Evolutionary conservation across 768 basidiomycete species (phyloP), one percentile per base, ranked within the genome.

Genomic region (Lactarius vividus): DNA sequence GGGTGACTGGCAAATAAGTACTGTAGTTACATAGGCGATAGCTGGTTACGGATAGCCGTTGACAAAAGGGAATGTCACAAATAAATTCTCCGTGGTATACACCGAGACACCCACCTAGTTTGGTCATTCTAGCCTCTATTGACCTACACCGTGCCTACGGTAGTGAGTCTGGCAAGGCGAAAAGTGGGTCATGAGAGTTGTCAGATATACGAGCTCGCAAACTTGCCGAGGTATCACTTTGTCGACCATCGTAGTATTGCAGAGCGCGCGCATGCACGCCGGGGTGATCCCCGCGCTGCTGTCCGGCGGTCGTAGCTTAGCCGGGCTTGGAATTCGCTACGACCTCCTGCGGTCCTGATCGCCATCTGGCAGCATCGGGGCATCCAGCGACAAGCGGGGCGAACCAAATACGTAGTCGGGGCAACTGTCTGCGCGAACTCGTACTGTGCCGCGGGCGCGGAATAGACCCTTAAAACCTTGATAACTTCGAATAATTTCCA

Each of bases 391-490:
- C 28, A 84, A 63, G 74, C 82, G 78, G 57, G 83, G 74, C 10
- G 84, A 82, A 20, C 85, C 81, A 89, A 89, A 71, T 85, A 84
- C 7, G 87, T 89, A 4, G 71, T 73, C 9, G 89, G 88, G 0
- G 86, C 77, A 33, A 90, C 78, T 26, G 11, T 75, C 29, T 84
- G 76, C 69, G 91, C 75, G 66, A 88, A 85, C 0, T 76, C 73
- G 49, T 85, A 83, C 44, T 88, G 76, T 4, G 77, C 76, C 54
- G 76, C 72, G 23, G 83, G 88, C 6, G 88, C 80, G 35, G 85
- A 85, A 75, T 89, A 87, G 67, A 80, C 77, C 49, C 84, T 73
- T 59, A 88, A 75, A 63, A 86, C 76, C 40, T 84, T 80, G 4
- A 78, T 79, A 28, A 85, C 31, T 79, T 77, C 74, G 82, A 88